Conservation (phyloP, 2,329 filamentous ascomycete genomes). For the Xylariales sp. region DNA sequence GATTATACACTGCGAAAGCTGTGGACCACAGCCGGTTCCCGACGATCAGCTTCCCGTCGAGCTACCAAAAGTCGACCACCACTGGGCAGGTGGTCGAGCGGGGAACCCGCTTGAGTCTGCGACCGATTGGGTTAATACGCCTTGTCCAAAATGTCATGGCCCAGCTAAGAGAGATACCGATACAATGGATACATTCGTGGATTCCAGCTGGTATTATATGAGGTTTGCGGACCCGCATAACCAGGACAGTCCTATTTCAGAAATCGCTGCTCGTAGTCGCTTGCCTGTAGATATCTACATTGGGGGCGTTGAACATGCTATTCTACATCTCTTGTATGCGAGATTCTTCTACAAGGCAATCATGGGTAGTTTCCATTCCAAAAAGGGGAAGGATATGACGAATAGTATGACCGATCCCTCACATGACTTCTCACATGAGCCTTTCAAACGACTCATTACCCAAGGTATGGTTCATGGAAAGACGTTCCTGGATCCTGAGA, state of each 20-base stretch:
- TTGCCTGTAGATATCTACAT: conserved; percentile 90
- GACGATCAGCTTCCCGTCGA: conserved; percentile 79
- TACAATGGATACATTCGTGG: conserved; percentile 96
- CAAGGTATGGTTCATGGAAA: conserved; percentile 95
- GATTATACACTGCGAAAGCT: conserved; percentile 82
- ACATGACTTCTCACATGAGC: conserved; percentile 62
- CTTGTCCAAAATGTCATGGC: conserved; percentile 78
- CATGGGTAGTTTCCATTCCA: conserved; percentile 64
- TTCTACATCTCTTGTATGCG: conserved; percentile 87
- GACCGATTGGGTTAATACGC: conserved; percentile 77
- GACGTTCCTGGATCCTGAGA: conserved; percentile 80
- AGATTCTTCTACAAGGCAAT: conserved; percentile 93
- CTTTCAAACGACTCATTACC: conserved; percentile 83
- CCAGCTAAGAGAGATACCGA: conserved; percentile 86
- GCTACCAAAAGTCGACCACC: conserved; percentile 75
- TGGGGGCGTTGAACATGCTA: conserved; percentile 90
- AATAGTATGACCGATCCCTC: conserved; percentile 36
- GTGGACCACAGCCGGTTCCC: conserved; percentile 83
- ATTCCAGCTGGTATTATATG: conserved; percentile 94
- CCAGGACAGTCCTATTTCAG: conserved; percentile 67
- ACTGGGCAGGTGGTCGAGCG: conserved; percentile 74
- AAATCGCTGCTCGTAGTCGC: conserved; percentile 63
- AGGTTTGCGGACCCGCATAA: conserved; percentile 81
- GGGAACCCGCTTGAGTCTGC: conserved; percentile 83
- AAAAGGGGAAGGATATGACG: background rate